Base-by-base conservation (phyloP, 139 green algal species). In the Chloropicon primus region DNA sequence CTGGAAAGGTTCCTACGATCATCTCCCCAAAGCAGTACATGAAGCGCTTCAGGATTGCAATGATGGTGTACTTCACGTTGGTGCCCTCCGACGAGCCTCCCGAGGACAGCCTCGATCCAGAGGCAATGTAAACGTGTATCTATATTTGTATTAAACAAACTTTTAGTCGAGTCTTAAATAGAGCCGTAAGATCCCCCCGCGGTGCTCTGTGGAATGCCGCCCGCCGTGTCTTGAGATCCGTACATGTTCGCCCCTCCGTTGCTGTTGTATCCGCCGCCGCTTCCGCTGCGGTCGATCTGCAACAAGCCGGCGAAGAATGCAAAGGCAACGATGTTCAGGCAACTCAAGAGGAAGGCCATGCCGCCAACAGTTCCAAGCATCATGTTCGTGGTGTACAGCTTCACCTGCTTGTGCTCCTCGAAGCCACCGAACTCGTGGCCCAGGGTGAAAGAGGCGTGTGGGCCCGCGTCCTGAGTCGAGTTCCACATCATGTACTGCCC, bases 21-120 rank as follows among this genome's bases (percentile, higher is more conserved):
- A 90, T 98, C 25, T 97, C 91, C 2, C 94, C 94, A 5, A 90
- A 91, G 76, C 87, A 98, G 80, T 99, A 99, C 87, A 90, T 88
- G 82, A 83, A 87, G 26, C 86, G 94, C 41, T 98, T 98, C 84
- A 82, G 86, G 25, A 71, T 26, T 2, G 83, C 79, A 22, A 88
- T 88, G 77, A 24, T 28, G 22, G 74, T 54, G 21, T 88, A 88
- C 62, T 88, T 88, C 25, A 53, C 76, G 23, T 3, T 28, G 29
- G 53, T 77, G 53, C 53, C 28, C 10, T 75, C 72, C 17, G 25
- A 27, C 5, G 72, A 75, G 5, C 72, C 72, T 5, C 41, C 41
- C 10, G 41, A 62, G 41, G 17, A 62, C 10, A 62, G 41, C 41
- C 41, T 62, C 17, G 41, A 62, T 17, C 41, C 41, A 17, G 41